Conservation (phyloP, 2,329 filamentous ascomycete genomes). For the Hypoxylon sp. region DNA sequence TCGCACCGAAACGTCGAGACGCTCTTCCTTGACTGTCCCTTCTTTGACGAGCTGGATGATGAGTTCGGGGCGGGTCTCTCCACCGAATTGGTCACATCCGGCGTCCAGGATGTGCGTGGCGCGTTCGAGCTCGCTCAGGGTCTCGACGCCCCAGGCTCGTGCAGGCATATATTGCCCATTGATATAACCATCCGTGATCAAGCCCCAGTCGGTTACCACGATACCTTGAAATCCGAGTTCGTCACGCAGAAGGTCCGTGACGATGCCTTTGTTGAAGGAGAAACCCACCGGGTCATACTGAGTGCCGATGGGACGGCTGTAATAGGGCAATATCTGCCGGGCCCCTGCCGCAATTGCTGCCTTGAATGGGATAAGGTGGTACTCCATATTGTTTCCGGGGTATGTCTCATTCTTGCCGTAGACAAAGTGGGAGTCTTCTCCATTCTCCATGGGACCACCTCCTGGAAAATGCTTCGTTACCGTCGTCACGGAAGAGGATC, state of each 20-base stretch:
- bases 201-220: slow-evolving; percentile 61
- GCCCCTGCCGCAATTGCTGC: slow-evolving; percentile 58
- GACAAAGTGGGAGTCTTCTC: slow-evolving; percentile 60
- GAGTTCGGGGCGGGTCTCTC: slow-evolving; percentile 57
- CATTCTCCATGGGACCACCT: slow-evolving; percentile 56
- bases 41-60: slow-evolving; percentile 55
- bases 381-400: slow-evolving; percentile 58
- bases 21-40: slow-evolving; percentile 51
- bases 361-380: slow-evolving; percentile 59
- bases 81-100: slow-evolving; percentile 61
- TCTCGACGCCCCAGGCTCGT: slow-evolving; percentile 59
- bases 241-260: slow-evolving; percentile 57
- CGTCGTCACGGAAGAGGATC: slow-evolving; percentile 53
- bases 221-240: slow-evolving; percentile 60
- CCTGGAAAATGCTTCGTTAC: slow-evolving; percentile 64
- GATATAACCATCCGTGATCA: slow-evolving; percentile 56
- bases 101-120: slow-evolving; percentile 56
- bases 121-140: slow-evolving; percentile 52
- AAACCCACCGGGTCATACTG: slow-evolving; percentile 58
- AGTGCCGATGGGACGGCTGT: slow-evolving; percentile 56
- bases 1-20: slow-evolving; percentile 56
- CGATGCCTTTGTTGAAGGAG: slow-evolving; percentile 59
- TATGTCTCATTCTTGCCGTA: slow-evolving; percentile 62
- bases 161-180: slow-evolving; percentile 55
- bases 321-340: slow-evolving; percentile 61